phyloP scores from a whole-genome alignment of 371 early-diverging fungal genomes.

The Cokeromyces recurvatus region DNA sequence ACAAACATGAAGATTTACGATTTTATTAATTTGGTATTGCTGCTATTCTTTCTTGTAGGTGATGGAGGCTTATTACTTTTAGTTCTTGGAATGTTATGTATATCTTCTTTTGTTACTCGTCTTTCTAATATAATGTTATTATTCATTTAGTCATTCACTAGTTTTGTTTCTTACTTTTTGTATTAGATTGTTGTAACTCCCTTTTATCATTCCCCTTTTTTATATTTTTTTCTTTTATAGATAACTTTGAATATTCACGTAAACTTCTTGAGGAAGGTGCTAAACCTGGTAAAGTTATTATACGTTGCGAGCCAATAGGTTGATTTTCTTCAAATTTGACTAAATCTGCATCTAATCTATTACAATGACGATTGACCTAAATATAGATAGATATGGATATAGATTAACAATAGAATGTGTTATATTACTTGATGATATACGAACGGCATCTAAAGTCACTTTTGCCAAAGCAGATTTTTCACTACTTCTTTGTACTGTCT shows the following conservation, averaged over 20 bases:
- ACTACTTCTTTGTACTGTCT: slow-evolving; percentile 82
- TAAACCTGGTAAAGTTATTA: slow-evolving; percentile 35
- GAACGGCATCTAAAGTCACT: slow-evolving; percentile 80
- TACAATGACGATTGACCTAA: slow-evolving; percentile 23
- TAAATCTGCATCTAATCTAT: not conserved
- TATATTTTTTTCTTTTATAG: slow-evolving; percentile 16
- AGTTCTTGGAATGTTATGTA: too few species aligned
- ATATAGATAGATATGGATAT: not conserved
- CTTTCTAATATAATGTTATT: slow-evolving; percentile 16
- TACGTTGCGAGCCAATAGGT: slow-evolving; percentile 26
- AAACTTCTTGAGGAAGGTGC: slow-evolving; percentile 33
- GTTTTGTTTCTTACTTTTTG: too few species aligned
- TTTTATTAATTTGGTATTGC: not conserved
- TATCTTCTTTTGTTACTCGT: slow-evolving; percentile 12
- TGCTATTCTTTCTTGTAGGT: slow-evolving; percentile 15
- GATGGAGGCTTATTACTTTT: too few species aligned
- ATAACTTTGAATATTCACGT: slow-evolving; percentile 20
- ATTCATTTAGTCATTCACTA: too few species aligned
- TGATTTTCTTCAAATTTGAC: slow-evolving; percentile 37
- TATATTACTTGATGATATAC: not conserved
- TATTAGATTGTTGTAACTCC: too few species aligned
- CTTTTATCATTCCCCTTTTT: too few species aligned
- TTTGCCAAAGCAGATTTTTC: slow-evolving; percentile 90
- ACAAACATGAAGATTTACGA: not conserved
- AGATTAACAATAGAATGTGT: too few species aligned